These are phyloP conservation scores for Aspergillus glaucus DNA, from an alignment of 2,329 filamentous ascomycete species.

Conservation along the genomic window DNA sequence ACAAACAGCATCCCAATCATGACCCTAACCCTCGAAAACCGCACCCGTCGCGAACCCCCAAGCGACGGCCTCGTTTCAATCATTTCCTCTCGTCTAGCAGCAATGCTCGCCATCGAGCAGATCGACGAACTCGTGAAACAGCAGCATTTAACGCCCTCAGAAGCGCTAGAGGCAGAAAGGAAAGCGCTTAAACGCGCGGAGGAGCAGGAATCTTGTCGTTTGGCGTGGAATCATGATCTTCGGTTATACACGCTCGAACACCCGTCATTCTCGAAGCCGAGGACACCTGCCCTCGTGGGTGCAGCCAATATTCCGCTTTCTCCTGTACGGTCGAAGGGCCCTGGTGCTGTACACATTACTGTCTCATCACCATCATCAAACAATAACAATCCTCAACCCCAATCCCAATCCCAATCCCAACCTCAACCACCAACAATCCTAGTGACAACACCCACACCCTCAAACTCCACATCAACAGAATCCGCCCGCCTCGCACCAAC, in stretches of 20 bases:
- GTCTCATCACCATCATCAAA: slow-evolving; percentile 27
- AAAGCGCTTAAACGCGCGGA: slow-evolving; percentile 40
- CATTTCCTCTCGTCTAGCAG: slow-evolving; percentile 45
- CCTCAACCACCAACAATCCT: slow-evolving; percentile 31
- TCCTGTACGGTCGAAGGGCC: slow-evolving; percentile 22
- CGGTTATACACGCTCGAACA: slow-evolving; percentile 42
- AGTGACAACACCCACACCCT: slow-evolving; percentile 32
- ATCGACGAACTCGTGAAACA: slow-evolving; percentile 34
- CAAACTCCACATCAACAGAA: slow-evolving; percentile 29
- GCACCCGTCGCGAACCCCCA: slow-evolving; percentile 31
- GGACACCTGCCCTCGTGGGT: slow-evolving; percentile 26
- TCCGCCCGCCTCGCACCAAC: slow-evolving; percentile 26
- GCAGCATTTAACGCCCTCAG: slow-evolving; percentile 34
- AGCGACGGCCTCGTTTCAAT: slow-evolving; percentile 40
- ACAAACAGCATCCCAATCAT: slow-evolving; percentile 39
- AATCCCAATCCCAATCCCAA: slow-evolving; percentile 8
- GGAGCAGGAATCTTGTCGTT: slow-evolving; percentile 40
- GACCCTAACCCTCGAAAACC: slow-evolving; percentile 36
- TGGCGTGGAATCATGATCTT: slow-evolving; percentile 38
- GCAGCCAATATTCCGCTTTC: slow-evolving; percentile 30
- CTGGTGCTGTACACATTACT: slow-evolving; percentile 37
- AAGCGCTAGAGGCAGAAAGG: slow-evolving; percentile 37
- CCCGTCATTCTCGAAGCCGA: slow-evolving; percentile 26
- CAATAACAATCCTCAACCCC: no score
- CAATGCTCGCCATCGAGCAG: slow-evolving; percentile 44